phyloP scores from a whole-genome alignment of 345 rosid genomes.

The Syzygium aqueum region DNA sequence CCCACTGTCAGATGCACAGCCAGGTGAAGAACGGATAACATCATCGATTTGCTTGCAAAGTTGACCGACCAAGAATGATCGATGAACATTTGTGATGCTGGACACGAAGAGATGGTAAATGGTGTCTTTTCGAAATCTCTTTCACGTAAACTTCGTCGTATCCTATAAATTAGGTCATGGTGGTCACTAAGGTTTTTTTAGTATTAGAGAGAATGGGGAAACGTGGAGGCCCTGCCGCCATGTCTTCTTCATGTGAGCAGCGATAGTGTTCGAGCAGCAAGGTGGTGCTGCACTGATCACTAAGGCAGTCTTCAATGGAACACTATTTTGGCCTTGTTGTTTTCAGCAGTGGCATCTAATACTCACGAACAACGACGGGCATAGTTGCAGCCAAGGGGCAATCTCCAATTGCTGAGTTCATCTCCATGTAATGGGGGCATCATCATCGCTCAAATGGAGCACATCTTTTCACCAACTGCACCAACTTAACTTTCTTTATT shows the following conservation, averaged over 20 bases:
- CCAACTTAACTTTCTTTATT: neutral
- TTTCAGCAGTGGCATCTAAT: neutral
- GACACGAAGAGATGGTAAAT: neutral
- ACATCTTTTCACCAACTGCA: neutral
- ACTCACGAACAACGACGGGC: neutral
- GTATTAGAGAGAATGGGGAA: neutral
- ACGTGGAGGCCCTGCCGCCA: neutral
- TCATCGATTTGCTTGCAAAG: neutral
- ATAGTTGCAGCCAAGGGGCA: neutral
- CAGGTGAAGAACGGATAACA: neutral
- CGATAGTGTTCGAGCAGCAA: neutral
- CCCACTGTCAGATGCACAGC: neutral
- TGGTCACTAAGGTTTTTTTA: rapidly evolving
- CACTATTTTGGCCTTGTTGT: neutral
- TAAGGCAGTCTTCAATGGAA: neutral
- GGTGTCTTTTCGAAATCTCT: neutral
- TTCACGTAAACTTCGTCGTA: neutral
- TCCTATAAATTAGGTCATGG: neutral
- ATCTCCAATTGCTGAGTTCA: neutral
- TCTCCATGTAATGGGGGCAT: neutral
- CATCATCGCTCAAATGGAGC: neutral
- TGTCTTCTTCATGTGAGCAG: neutral
- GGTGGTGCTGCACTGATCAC: neutral
- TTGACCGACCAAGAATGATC: neutral
- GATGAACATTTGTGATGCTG: neutral